Percentiles rank a stretch among this genome's conserved stretches.
Evolutionary conservation across 1,284 basidiomycete species (phyloP).

Genomic region (Golubevia sp.): DNA sequence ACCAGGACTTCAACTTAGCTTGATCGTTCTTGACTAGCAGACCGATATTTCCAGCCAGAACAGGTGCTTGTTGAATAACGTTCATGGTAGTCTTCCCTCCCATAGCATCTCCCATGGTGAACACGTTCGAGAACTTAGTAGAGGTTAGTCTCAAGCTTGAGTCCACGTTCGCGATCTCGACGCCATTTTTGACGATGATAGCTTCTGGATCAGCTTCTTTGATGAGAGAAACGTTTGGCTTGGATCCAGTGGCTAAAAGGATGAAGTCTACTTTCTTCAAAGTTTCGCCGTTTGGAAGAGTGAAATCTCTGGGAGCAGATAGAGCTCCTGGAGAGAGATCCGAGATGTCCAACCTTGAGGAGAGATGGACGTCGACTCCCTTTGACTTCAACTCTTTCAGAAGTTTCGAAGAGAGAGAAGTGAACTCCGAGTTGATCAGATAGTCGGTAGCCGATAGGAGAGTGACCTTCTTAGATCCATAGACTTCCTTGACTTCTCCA

Average conservation of each 20-base stretch:
- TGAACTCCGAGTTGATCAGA: conserved; percentile 4
- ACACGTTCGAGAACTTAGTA: not conserved
- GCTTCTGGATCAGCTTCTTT: not conserved
- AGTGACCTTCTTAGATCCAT: conserved; percentile 51
- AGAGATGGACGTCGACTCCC: not conserved
- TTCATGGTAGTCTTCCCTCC: not conserved
- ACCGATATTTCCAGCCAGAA: not conserved
- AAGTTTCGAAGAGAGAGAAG: too few relatives aligned
- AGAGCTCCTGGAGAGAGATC: not conserved
- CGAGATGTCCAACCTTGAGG: not conserved
- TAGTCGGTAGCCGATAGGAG: conserved; percentile 34
- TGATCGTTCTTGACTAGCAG: not conserved
- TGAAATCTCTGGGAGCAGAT: not conserved
- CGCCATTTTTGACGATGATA: not conserved
- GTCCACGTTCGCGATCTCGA: not conserved
- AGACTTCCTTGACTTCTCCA: conserved; percentile 45
- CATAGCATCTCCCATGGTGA: not conserved
- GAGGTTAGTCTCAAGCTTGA: not conserved
- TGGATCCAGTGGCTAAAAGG: not conserved
- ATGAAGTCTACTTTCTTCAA: not conserved
- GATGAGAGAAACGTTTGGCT: not conserved
- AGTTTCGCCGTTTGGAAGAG: conserved; percentile 6
- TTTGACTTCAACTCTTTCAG: not conserved
- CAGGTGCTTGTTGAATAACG: not conserved
- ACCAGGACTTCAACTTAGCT: not conserved